Evolutionary conservation across 2,329 filamentous ascomycete genomes (phyloP).

Genomic region (Cladosporium halotolerans): DNA sequence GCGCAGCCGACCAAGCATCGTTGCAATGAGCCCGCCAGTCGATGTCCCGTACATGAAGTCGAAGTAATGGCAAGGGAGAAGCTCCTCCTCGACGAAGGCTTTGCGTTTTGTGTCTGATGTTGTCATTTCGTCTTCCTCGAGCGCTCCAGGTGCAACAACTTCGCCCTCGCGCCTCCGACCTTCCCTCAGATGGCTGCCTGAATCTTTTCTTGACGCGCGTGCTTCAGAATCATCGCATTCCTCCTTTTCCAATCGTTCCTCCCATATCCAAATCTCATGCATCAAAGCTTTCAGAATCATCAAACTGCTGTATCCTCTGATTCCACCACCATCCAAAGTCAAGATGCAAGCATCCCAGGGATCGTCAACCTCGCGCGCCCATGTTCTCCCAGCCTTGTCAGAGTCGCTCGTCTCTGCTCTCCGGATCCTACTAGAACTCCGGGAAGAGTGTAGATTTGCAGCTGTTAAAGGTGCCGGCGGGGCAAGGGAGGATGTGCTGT

Average conservation of each 20-base stretch:
- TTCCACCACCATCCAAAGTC: conserved; percentile 45
- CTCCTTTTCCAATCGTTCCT: conserved; percentile 40
- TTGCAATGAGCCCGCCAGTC: conserved; percentile 47
- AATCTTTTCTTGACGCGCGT: conserved; percentile 3
- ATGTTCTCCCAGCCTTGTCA: conserved; percentile 36
- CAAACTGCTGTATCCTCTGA: conserved; percentile 46
- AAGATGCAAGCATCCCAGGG: conserved; percentile 45
- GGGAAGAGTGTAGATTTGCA: conserved; percentile 7
- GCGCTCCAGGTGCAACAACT: not conserved
- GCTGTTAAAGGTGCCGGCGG: conserved; percentile 10
- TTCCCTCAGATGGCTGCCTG: conserved; percentile 1
- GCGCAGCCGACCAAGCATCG: conserved; percentile 44
- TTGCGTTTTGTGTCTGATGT: conserved; percentile 1
- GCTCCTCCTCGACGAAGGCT: conserved; percentile 27
- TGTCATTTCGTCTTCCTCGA: conserved; percentile 3
- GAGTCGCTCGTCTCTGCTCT: conserved; percentile 30
- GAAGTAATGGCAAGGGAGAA: conserved; percentile 48
- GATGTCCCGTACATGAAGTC: conserved; percentile 50
- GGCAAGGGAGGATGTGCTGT: conserved; percentile 5
- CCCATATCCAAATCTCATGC: conserved; percentile 42
- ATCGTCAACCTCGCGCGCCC: conserved; percentile 38
- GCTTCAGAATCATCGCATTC: conserved; percentile 15
- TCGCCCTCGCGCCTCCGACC: not conserved
- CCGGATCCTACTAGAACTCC: conserved; percentile 21
- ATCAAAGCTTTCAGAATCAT: conserved; percentile 45